Base-by-base conservation (phyloP, 1,139 yeast genomes). In the Suhomyces bribrorum region DNA sequence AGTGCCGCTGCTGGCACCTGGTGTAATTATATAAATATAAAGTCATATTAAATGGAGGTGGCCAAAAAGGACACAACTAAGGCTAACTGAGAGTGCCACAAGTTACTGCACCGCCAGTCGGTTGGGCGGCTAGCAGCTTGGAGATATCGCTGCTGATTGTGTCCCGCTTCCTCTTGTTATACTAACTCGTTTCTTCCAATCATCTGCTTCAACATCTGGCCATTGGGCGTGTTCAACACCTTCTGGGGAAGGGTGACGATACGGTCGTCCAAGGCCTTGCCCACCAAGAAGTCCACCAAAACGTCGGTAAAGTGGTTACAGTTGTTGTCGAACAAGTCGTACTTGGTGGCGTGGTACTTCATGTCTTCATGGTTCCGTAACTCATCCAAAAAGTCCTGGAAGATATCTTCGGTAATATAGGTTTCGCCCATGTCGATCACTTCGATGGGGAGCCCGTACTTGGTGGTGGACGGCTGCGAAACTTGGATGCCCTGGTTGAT, bases 281-380 rank as follows among this genome's bases (percentile, higher is more conserved):
- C 86, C 28, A 78, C 80, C 45, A 81, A 62, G 47, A 83, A 82
- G 47, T 82, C 82, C 33, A 77, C 56, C 40, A 79, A 52, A 32
- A 73, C 78, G 46, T 81, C 75, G 12, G 84, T 71, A 60, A 83
- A 81, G 48, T 83, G 85, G 59, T 83, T 83, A 57, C 89, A 83
- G 53, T 83, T 83, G 58, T 82, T 82, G 38, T 75, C 75, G 45
- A 83, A 80, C 45, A 83, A 60, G 46, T 81, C 80, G 55, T 83
- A 83, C 16, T 61, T 66, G 7, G 62, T 62, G 1, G 78, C 74
- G 26, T 71, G 66, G 52, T 70, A 81, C 46, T 68, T 69, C 45
- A 48, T 45, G 17, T 67, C 74, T 9, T 66, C 67, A 36, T 64
- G 63, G 34, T 52, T 45, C 17, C 61, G 61, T 26, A 81, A 57